Percentiles rank a stretch among this genome's conserved stretches.
Conservation (phyloP, 1,139 yeast species). For the Kodamaea fungicola region DNA sequence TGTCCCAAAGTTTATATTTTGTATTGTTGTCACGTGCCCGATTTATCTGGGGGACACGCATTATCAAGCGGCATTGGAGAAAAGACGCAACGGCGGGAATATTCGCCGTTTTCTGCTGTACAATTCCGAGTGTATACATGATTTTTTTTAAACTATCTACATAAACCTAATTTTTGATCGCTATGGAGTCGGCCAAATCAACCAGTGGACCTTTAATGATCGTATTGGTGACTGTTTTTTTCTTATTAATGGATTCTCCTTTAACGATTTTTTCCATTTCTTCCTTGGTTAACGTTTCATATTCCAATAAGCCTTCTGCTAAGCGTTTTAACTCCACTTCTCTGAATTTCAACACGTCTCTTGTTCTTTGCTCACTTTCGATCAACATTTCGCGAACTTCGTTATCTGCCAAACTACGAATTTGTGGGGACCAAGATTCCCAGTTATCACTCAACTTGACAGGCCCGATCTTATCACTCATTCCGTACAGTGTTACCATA, state of each 20-base stretch:
- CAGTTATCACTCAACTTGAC: constrained; percentile 82
- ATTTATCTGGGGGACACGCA: too few relatives aligned
- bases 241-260: constrained; percentile 71
- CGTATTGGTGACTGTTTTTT: constrained; percentile 68
- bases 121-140: neutral
- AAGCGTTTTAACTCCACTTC: constrained; percentile 75
- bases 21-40: too few relatives aligned
- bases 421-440: constrained; percentile 90
- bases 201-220: constrained; percentile 49
- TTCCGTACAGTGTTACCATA: constrained; percentile 95
- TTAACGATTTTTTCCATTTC: constrained; percentile 84
- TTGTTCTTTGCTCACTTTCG: constrained; percentile 76
- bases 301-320: constrained; percentile 91
- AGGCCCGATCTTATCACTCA: constrained; percentile 94
- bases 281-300: constrained; percentile 87
- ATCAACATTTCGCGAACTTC: constrained; percentile 78
- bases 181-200: constrained; percentile 2
- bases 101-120: too few relatives aligned
- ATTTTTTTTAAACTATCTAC: neutral
- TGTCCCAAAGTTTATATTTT: too few relatives aligned
- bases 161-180: neutral
- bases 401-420: constrained; percentile 86
- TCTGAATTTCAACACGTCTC: constrained; percentile 59
- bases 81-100: too few relatives aligned
- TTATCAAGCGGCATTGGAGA: too few relatives aligned